Percentiles rank a stretch among this genome's conserved stretches.
Evolutionary conservation across 1,284 basidiomycete species (phyloP).

Genomic region (Stereum hirsutum): DNA sequence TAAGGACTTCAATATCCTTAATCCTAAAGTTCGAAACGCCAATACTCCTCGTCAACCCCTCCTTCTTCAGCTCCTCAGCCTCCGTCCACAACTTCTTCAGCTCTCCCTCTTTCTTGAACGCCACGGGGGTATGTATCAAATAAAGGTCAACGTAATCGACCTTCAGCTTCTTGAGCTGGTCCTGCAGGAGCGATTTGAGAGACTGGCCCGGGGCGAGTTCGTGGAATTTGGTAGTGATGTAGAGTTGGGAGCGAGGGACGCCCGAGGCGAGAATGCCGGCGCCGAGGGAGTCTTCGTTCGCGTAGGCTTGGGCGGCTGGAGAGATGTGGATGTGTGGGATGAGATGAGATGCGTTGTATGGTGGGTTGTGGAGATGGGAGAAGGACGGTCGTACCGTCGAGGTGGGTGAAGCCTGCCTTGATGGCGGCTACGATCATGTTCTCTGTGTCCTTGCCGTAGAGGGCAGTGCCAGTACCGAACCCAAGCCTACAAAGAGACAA

Average conservation of each 20-base stretch:
- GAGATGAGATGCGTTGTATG: too few species aligned
- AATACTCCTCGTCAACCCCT: conserved; percentile 67
- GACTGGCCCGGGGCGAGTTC: conserved; percentile 30
- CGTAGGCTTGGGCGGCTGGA: conserved; percentile 63
- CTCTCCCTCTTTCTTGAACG: conserved; percentile 21
- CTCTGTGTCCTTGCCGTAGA: conserved; percentile 43
- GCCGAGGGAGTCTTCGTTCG: conserved; percentile 53
- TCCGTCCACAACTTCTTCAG: conserved; percentile 58
- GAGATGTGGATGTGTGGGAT: too few species aligned
- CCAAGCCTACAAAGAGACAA: too few species aligned
- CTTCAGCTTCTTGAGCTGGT: conserved; percentile 51
- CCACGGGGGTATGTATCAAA: conserved; percentile 61
- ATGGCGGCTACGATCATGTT: conserved; percentile 44
- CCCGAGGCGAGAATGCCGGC: conserved; percentile 40
- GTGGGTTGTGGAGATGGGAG: too few species aligned
- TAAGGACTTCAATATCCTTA: conserved; percentile 53
- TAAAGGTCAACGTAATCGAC: conserved; percentile 70
- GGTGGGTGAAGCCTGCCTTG: conserved; percentile 52
- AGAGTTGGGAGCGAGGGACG: conserved; percentile 47
- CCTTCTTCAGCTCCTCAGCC: conserved; percentile 60
- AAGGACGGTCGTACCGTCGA: too few species aligned
- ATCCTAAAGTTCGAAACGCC: conserved; percentile 81
- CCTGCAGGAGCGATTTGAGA: conserved; percentile 39
- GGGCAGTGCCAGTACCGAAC: conserved; percentile 63
- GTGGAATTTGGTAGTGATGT: conserved; percentile 57